Evolutionary conservation across 306 rosid genomes (phyloP).

Genomic region (Carpinus fangiana): DNA sequence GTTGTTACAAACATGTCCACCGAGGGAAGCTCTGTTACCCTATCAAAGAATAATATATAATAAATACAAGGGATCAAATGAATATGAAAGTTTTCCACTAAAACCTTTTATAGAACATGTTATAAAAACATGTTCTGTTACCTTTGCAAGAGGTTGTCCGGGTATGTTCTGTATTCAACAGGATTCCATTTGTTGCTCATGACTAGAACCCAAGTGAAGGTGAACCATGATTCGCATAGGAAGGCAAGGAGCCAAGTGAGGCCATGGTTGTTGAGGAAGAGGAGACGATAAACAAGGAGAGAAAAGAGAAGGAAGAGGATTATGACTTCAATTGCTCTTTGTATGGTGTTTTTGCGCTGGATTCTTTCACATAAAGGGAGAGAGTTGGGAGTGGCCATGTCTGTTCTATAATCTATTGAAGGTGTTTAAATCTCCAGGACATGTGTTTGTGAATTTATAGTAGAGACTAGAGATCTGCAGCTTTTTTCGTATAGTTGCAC

Average conservation of each 20-base stretch:
- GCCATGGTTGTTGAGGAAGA: slow-evolving; percentile 17
- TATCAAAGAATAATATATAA: background rate
- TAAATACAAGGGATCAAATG: background rate
- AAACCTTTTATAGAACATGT: slow-evolving; percentile 1
- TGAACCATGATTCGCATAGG: slow-evolving; percentile 62
- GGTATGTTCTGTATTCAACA: slow-evolving; percentile 37
- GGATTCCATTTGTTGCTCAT: slow-evolving; percentile 56
- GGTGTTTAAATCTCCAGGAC: too few relatives aligned
- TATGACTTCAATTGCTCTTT: slow-evolving; percentile 32
- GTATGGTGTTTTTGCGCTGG: background rate
- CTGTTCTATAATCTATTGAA: too few relatives aligned
- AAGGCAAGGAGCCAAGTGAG: slow-evolving; percentile 55
- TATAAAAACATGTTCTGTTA: too few relatives aligned
- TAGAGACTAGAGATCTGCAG: too few relatives aligned
- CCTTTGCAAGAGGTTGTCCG: slow-evolving; percentile 32
- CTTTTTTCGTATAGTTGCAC: too few relatives aligned
- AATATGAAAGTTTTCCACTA: background rate
- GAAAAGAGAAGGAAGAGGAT: slow-evolving; percentile 40
- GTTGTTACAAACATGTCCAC: slow-evolving; percentile 81
- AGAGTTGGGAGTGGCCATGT: background rate
- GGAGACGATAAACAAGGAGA: slow-evolving; percentile 47
- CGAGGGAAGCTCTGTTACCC: slow-evolving; percentile 53
- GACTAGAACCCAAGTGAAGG: slow-evolving; percentile 40
- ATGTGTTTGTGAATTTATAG: too few relatives aligned
- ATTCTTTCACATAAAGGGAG: slow-evolving; percentile 40